Evolutionary conservation across 306 rosid species (phyloP).

Genomic region (Trifolium dubium): DNA sequence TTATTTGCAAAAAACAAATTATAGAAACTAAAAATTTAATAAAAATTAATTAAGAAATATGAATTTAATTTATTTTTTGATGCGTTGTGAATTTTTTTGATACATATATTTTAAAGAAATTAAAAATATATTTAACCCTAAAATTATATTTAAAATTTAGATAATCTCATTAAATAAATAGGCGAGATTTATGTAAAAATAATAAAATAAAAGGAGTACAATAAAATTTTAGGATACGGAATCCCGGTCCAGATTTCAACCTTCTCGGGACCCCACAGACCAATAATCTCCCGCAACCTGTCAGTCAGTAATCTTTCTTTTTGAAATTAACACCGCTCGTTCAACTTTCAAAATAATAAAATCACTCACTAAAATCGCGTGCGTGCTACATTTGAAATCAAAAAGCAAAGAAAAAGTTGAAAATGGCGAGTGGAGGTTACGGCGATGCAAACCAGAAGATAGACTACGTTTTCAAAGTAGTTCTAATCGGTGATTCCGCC

Average conservation of each 20-base stretch:
- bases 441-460: constrained; percentile 89
- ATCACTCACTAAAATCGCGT: background rate
- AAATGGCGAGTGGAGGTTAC: constrained; percentile 69
- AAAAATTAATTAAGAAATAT: no score
- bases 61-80: no score
- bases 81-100: no score
- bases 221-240: no score
- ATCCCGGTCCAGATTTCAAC: background rate
- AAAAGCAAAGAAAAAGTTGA: background rate
- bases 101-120: no score
- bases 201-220: no score
- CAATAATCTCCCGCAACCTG: constrained; percentile 40
- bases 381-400: background rate
- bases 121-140: no score
- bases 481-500: constrained; percentile 90
- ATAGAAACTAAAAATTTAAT: no score
- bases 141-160: no score
- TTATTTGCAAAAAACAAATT: no score
- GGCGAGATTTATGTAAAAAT: no score
- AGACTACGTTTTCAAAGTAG: constrained; percentile 93
- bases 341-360: background rate
- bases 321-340: background rate
- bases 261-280: background rate
- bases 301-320: background rate
- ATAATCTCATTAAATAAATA: no score